Evolutionary conservation across 208 protist species (phyloP), one percentile per base, ranked within the genome.

Genomic region (Trypanosoma cruzi): DNA sequence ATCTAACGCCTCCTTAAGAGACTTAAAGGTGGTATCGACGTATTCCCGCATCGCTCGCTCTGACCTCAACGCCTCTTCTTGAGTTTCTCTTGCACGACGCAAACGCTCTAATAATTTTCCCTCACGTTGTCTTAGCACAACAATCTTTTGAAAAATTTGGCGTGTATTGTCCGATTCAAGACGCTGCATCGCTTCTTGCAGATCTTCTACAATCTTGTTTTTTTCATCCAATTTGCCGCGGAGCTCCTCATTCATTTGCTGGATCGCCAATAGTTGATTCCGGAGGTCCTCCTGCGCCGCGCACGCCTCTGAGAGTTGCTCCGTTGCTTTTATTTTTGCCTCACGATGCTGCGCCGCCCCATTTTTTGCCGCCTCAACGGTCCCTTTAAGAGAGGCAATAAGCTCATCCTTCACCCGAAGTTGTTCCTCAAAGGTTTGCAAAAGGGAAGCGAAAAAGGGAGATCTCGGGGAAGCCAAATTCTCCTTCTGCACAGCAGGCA

Each of bases 101-200:
- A 96, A 66, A n/a, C 89, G 84, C 55, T 92, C 80, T 10, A 94
- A 71, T 11, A 96, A 80, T 44, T 82, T 90, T 2, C 79, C 81
- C 64, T 96, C 91, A 46, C 91, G 84, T 20, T 85, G 84, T 34
- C 91, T 80, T 56, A 96, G 72, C 7, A 94, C 59, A 49, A 96
- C 87, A 34, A 96, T 85, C 52, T 93, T 93, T 40, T 94, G 89
- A 52, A 94, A 53, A 40, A 93, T 67, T 77, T 93, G 85, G 46
- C 80, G 68, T 6, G 75, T 80, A 22, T 67, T 78, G 5, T 72
- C 70, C 13, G 61, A 53, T 29, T 93, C 81, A 1, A 84, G 53
- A 22, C 71, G 76, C 16, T 82, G 32, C 2, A 90, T 34, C 13
- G 53, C 56, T 14, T 65, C 63, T 24, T 78, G 61, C 7, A 94